Evolutionary conservation across 139 green algal species (phyloP).

Genomic region (Gonium pectorale): DNA sequence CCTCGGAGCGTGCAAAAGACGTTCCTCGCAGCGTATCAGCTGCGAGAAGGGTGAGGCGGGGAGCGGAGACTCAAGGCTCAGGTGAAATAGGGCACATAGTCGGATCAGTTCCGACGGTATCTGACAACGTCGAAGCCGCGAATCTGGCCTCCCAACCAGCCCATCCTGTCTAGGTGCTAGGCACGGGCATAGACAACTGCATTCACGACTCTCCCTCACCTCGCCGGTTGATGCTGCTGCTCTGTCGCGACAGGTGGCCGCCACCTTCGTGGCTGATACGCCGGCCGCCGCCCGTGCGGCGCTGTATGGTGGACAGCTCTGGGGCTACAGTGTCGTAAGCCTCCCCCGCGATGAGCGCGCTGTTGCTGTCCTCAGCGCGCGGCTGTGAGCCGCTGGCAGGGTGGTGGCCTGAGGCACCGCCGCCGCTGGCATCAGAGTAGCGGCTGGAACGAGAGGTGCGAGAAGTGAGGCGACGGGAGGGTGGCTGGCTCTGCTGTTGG

Average conservation of each 20-base stretch:
- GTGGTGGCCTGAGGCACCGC: neutral
- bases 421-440: neutral
- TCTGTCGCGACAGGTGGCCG: neutral
- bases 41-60: neutral
- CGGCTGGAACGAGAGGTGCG: neutral
- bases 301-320: constrained; percentile 17
- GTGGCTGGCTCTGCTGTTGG: constrained; percentile 7
- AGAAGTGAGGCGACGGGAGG: neutral
- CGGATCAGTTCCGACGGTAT: neutral
- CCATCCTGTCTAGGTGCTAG: neutral
- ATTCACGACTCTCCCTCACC: neutral
- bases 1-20: constrained; percentile 11
- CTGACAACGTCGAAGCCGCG: neutral
- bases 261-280: neutral
- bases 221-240: neutral
- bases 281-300: neutral
- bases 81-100: neutral
- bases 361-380: constrained; percentile 22
- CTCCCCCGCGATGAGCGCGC: constrained; percentile 21
- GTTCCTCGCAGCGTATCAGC: neutral
- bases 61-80: neutral
- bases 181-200: neutral
- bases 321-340: constrained; percentile 25
- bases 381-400: neutral
- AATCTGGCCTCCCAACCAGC: neutral